A percentile compares a stretch with the other conserved stretches of the same genome.
Conservation (phyloP, 495 filamentous ascomycete species). For the Talaromyces proteolyticus region DNA sequence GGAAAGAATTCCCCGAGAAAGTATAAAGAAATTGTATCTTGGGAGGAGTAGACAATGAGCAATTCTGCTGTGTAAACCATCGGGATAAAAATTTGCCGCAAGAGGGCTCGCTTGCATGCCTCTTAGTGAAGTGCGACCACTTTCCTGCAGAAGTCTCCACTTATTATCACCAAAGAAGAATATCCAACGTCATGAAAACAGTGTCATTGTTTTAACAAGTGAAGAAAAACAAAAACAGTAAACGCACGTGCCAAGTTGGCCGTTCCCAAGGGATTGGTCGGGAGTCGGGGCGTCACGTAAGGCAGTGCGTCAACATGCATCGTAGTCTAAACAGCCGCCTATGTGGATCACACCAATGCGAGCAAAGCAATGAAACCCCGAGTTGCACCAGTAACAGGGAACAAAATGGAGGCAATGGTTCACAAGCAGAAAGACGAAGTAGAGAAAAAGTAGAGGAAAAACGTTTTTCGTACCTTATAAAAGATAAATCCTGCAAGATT, state of each 20-base stretch:
- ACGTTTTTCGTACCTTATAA: slow-evolving; percentile 57
- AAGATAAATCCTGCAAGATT: slow-evolving; percentile 72
- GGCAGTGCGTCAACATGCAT: neutral
- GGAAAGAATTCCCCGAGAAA: neutral
- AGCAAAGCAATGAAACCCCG: neutral
- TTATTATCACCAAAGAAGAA: too few species aligned
- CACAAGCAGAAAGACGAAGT: too few species aligned
- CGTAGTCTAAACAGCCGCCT: neutral
- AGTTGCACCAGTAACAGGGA: too few species aligned
- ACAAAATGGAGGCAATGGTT: too few species aligned
- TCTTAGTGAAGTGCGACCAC: too few species aligned
- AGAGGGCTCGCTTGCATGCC: too few species aligned
- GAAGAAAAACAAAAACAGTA: neutral
- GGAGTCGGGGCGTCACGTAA: neutral
- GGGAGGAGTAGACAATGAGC: neutral
- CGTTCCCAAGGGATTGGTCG: neutral
- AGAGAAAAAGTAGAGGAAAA: slow-evolving; percentile 6
- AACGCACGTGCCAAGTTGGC: neutral
- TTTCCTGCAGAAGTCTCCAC: too few species aligned
- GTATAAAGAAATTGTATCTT: neutral
- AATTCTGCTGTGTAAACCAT: neutral
- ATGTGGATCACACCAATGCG: too few species aligned
- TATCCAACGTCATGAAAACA: too few species aligned
- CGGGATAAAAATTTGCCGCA: too few species aligned
- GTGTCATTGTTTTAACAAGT: too few species aligned